Conservation (phyloP, 2,329 filamentous ascomycete species). For the Fusarium sp. region DNA sequence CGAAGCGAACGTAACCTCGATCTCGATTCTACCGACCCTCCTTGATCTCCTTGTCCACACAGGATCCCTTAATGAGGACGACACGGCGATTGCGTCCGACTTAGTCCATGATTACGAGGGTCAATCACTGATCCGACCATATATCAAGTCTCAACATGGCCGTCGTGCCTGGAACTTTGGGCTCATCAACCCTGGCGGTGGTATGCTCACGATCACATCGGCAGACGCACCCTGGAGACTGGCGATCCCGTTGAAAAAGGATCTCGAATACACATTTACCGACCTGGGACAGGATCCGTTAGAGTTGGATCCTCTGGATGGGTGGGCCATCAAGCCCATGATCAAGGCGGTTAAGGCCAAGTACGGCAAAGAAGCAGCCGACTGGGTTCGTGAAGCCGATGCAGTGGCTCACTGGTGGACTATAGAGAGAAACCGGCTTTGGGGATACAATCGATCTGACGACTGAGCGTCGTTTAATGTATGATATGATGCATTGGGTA, state of each 20-base stretch:
- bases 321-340: conserved; percentile 42
- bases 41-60: conserved; percentile 49
- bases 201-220: conserved; percentile 48
- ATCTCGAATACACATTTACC: conserved; percentile 50
- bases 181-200: conserved; percentile 49
- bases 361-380: conserved; percentile 36
- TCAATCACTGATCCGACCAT: conserved; percentile 47
- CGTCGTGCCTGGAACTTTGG: conserved; percentile 49
- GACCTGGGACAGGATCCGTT: conserved; percentile 45
- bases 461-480: conserved; percentile 20
- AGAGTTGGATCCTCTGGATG: conserved; percentile 42
- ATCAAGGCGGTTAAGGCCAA: conserved; percentile 40
- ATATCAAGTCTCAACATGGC: conserved; percentile 37
- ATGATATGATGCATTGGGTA: conserved; percentile 36
- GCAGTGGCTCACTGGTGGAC: conserved; percentile 38
- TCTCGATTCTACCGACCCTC: conserved; percentile 49
- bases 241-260: conserved; percentile 47
- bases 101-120: conserved; percentile 48
- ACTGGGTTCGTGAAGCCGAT: conserved; percentile 44
- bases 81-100: conserved; percentile 42
- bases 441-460: conserved; percentile 32
- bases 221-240: conserved; percentile 48
- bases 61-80: conserved; percentile 42
- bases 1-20: conserved; percentile 46
- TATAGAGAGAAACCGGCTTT: conserved; percentile 35